Base-by-base conservation (phyloP, 176 grass and related monocot species). In the Phoenix roebelenii region DNA sequence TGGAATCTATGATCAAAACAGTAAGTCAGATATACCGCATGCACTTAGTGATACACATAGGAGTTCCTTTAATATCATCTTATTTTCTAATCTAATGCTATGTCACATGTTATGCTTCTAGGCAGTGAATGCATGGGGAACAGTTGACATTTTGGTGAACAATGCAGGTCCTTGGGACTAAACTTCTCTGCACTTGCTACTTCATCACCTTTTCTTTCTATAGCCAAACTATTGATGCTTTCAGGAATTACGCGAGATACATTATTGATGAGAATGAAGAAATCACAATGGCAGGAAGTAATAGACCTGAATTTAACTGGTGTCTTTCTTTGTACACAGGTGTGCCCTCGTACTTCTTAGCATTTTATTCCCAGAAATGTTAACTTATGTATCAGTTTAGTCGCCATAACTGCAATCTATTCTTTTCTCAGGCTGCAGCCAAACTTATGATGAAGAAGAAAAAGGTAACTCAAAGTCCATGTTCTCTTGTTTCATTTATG, bases 361-460 rank as follows among this genome's bases (percentile, higher is more conserved):
- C 24, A 26, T 59, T 55, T 16, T 44, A 14, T 50, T 0, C 25
- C 29, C 68, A 3, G 20, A 58, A 64, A 10, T 51, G 1, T 67
- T 44, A 32, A 51, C 22, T 25, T 6, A 17, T 50, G 23, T 64
- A 16, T 51, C 17, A 2, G n/a, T 63, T 65, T 73, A 48, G 72
- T 53, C 39, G 67, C 56, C 51, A 76, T 66, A 78, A 5, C 30
- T 60, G 6, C 3, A 44, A 32, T 22, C 59, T 50, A 57, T 77
- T 70, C 30, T 73, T 68, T 50, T 87, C 20, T 14, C 77, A 97
- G 92, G 92, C 83, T 82, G 92, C 92, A 29, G 86, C 87, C 65
- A 97, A 97, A 82, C 24, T 97, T 68, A 97, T 97, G 92, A 88
- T 90, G 87, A 97, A 97, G 57, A 95, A 95, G 80, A 87, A 65